A percentile compares a stretch with the other conserved stretches of the same genome.
These are phyloP conservation scores for Phialemoniopsis sp. DNA, from an alignment of 2,329 filamentous ascomycete genomes.

Conservation along the genomic window DNA sequence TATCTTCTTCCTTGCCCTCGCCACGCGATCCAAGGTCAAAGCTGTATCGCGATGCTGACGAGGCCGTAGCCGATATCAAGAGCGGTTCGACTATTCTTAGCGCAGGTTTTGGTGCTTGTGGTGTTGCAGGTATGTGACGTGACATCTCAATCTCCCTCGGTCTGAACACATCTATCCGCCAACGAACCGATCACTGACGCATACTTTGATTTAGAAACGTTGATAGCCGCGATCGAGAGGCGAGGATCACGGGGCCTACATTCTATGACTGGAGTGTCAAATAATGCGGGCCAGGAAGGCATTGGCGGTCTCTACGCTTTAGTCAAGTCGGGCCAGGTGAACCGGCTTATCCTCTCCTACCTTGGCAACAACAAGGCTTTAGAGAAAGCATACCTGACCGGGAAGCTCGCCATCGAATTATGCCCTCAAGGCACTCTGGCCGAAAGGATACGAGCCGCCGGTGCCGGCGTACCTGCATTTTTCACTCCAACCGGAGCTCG, in stretches of 20 bases:
- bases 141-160: too few relatives aligned
- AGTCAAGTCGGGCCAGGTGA: slow-evolving; percentile 64
- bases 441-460: slow-evolving; percentile 67
- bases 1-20: too few relatives aligned
- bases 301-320: slow-evolving; percentile 66
- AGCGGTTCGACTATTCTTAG: slow-evolving; percentile 69
- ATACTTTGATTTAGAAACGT: slow-evolving; percentile 54
- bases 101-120: slow-evolving; percentile 79
- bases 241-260: slow-evolving; percentile 59
- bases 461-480: slow-evolving; percentile 75
- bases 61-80: slow-evolving; percentile 66
- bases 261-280: slow-evolving; percentile 71
- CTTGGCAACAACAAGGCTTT: slow-evolving; percentile 74
- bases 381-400: slow-evolving; percentile 70
- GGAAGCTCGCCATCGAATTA: slow-evolving; percentile 71
- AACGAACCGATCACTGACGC: too few relatives aligned
- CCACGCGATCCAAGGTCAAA: too few relatives aligned
- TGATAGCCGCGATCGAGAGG: slow-evolving; percentile 64
- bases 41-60: too few relatives aligned
- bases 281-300: slow-evolving; percentile 71
- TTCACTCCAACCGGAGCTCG: slow-evolving; percentile 70
- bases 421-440: slow-evolving; percentile 74
- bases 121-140: slow-evolving; percentile 57
- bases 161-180: slow-evolving; percentile 9
- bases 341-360: slow-evolving; percentile 70